Conservation (phyloP, 140 eudicot species). For the Senecio squalidus region DNA sequence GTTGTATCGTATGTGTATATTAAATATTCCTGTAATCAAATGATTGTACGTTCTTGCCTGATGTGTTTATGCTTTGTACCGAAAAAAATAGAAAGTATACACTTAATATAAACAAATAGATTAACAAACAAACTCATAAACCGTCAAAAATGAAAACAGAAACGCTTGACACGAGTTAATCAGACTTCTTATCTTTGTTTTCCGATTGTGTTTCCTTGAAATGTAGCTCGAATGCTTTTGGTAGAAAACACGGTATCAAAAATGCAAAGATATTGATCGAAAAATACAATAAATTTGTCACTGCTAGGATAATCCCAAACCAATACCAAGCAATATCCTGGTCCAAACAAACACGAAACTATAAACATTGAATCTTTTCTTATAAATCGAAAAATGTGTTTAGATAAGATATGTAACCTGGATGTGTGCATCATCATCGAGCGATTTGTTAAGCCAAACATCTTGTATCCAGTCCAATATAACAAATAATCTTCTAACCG, state of each 20-base stretch:
- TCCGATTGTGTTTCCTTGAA: slow-evolving; percentile 53
- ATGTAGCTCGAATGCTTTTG: slow-evolving; percentile 72
- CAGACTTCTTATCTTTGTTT: slow-evolving; percentile 33
- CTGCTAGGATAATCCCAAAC: slow-evolving; percentile 66
- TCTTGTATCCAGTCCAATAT: slow-evolving; percentile 76
- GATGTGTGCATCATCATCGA: slow-evolving; percentile 41
- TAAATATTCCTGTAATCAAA: too few relatives aligned
- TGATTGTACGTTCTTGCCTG: too few relatives aligned
- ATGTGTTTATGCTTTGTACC: too few relatives aligned
- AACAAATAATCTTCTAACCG: slow-evolving; percentile 71
- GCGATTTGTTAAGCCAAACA: slow-evolving; percentile 61
- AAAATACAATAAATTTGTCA: slow-evolving; percentile 55
- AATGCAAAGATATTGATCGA: slow-evolving; percentile 58
- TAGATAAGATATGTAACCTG: too few relatives aligned
- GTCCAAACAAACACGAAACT: neutral
- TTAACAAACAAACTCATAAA: neutral
- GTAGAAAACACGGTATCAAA: slow-evolving; percentile 73
- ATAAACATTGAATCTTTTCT: neutral
- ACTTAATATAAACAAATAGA: neutral
- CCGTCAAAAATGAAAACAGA: neutral
- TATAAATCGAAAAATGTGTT: too few relatives aligned
- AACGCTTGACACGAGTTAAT: slow-evolving; percentile 3
- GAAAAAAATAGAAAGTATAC: neutral
- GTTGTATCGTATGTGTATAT: too few relatives aligned
- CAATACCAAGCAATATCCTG: slow-evolving; percentile 78